Conservation (phyloP, 1,284 basidiomycete species). For the Apiotrichum domesticum region DNA sequence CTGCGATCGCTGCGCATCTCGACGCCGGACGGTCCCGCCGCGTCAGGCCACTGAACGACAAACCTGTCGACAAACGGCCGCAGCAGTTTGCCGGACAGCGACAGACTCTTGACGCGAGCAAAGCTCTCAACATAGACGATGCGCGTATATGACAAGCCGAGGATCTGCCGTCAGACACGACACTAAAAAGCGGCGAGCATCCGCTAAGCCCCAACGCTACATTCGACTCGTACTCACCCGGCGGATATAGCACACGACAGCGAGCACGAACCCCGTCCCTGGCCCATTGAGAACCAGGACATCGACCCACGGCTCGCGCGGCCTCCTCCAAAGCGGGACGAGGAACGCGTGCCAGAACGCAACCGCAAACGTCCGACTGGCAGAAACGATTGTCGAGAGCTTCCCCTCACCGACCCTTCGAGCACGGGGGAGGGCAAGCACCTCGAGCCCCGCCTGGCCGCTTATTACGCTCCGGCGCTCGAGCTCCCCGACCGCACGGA, state of each 20-base stretch:
- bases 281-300: constrained; percentile 89
- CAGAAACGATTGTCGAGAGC: constrained; percentile 61
- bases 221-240: constrained; percentile 54
- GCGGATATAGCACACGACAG: constrained; percentile 64
- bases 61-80: constrained; percentile 77
- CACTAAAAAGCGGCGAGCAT: constrained; percentile 51
- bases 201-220: no score
- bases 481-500: constrained; percentile 48
- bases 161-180: constrained; percentile 52
- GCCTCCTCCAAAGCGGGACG: constrained; percentile 46
- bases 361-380: constrained; percentile 56
- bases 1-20: not conserved
- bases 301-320: constrained; percentile 57
- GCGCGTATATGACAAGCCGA: constrained; percentile 65
- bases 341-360: constrained; percentile 59
- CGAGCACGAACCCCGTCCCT: constrained; percentile 83
- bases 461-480: constrained; percentile 51
- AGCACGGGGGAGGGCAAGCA: constrained; percentile 74
- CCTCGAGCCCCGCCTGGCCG: constrained; percentile 20
- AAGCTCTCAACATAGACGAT: constrained; percentile 93
- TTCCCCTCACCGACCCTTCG: constrained; percentile 73
- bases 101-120: constrained; percentile 75
- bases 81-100: constrained; percentile 77
- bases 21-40: constrained; percentile 39
- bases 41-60: constrained; percentile 75